Evolutionary conservation across 192 early-diverging fungal species (phyloP), one percentile per base, ranked within the genome.

Genomic region (Paraglomus brasilianum): DNA sequence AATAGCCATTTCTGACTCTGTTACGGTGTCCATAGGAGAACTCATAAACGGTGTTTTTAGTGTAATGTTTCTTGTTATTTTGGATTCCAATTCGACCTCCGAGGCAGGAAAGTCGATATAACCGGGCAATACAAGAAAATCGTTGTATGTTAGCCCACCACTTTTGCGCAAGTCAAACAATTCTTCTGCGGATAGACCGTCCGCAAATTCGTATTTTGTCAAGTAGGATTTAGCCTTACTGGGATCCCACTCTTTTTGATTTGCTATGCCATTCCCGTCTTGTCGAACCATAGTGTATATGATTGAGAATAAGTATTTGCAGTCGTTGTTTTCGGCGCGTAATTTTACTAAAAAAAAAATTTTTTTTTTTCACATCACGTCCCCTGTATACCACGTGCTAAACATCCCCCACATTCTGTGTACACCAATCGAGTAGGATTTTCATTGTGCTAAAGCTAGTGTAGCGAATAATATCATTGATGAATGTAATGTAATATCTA

Each of bases 1-100:
- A 76, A 97, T 93, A 46, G 97, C 97, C 97, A 98, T 98, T n/a
- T 93, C 88, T 14, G 91, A 83, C 83, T 98, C 95, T 39, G 97
- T 97, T 21, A 98, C 97, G 41, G 97, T 98, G 79, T 98, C 97
- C 97, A 98, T 98, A 62, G 95, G 97, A 65, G 89, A 91, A 19
- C 93, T 95, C 73, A 96, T 73, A 77, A 98, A 91, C 5, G 97
- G 97, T 11, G 94, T 93, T 79, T 92, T 93, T 81, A 98, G 85
- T 56, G 85, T 81, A 72, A 93, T 94, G 68, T 93, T 88, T 80
- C 88, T 92, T 19, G 95, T 97, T 70, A 98, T 88, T 74, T 85
- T 84, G 73, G 90, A 90, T 72, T 93, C 92, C 56, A 95, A 86
- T 57, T 81, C 80, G 42, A 93, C 91, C 8, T 80, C 78, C 72